Conservation (phyloP, 192 early-diverging fungal species). For the Backusella circina region DNA sequence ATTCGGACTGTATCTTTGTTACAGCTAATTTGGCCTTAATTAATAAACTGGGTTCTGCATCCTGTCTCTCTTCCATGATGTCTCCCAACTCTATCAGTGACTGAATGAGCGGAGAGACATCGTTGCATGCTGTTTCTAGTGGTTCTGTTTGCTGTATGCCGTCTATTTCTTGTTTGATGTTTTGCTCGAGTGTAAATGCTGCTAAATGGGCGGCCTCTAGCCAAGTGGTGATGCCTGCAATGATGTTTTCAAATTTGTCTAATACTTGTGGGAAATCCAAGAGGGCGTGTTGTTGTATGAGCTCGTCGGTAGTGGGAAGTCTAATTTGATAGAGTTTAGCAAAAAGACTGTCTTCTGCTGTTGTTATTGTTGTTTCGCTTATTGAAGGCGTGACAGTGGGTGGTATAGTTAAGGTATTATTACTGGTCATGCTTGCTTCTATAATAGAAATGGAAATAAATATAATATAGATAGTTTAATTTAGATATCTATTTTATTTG, state of each 20-base stretch:
- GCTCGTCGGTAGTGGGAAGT: background rate
- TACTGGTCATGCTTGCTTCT: background rate
- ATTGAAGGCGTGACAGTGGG: background rate
- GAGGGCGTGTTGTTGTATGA: background rate
- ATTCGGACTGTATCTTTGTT: slow-evolving; percentile 48
- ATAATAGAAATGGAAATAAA: background rate
- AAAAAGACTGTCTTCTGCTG: background rate
- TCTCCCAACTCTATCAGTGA: slow-evolving; percentile 40
- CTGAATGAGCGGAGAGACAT: slow-evolving; percentile 40
- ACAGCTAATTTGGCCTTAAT: slow-evolving; percentile 8
- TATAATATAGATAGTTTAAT: background rate
- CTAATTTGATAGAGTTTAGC: background rate
- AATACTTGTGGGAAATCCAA: background rate
- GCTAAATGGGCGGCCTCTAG: slow-evolving; percentile 50
- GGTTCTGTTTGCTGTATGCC: slow-evolving; percentile 29
- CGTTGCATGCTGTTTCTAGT: slow-evolving; percentile 38
- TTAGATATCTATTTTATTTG: background rate
- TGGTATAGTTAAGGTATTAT: background rate
- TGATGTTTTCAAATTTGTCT: background rate
- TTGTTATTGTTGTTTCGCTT: background rate
- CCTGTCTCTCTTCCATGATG: slow-evolving; percentile 13
- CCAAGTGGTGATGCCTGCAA: slow-evolving; percentile 25
- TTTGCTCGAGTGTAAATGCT: slow-evolving; percentile 51
- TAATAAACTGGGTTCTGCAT: slow-evolving; percentile 6
- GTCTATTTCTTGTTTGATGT: slow-evolving; percentile 38